Evolutionary conservation across 2,329 filamentous ascomycete genomes (phyloP).

Genomic region (Ophiostoma piceae): DNA sequence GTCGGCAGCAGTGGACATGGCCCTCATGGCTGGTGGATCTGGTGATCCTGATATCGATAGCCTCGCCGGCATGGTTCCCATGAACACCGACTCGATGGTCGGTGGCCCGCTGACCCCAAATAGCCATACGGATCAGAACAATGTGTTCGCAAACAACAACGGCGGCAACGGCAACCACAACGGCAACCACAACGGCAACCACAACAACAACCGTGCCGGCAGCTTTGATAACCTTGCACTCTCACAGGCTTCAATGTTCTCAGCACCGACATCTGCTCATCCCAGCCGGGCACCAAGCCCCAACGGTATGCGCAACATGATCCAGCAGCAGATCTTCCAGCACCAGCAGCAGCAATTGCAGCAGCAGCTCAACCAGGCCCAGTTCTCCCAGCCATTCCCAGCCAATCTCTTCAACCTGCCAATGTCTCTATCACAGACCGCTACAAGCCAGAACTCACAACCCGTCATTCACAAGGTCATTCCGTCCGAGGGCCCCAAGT

Average conservation of each 20-base stretch:
- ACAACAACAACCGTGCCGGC: slow-evolving; percentile 52
- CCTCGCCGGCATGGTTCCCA: slow-evolving; percentile 26
- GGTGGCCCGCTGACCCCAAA: slow-evolving; percentile 60
- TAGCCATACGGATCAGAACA: slow-evolving; percentile 54
- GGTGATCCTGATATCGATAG: slow-evolving; percentile 28
- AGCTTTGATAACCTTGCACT: slow-evolving; percentile 62
- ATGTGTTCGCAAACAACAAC: slow-evolving; percentile 40
- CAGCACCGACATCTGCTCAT: slow-evolving; percentile 65
- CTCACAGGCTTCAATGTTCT: slow-evolving; percentile 54
- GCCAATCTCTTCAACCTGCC: slow-evolving; percentile 49
- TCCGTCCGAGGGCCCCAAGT: slow-evolving; percentile 73
- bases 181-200: background rate
- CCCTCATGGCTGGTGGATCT: slow-evolving; percentile 25
- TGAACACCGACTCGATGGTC: slow-evolving; percentile 21
- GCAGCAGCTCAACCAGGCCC: slow-evolving; percentile 32
- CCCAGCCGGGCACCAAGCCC: slow-evolving; percentile 76
- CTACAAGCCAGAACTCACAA: slow-evolving; percentile 33
- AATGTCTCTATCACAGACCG: slow-evolving; percentile 36
- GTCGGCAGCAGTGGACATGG: slow-evolving; percentile 28
- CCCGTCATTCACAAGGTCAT: slow-evolving; percentile 77
- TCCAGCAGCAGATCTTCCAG: slow-evolving; percentile 37
- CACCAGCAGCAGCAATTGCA: slow-evolving; percentile 36
- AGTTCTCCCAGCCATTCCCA: slow-evolving; percentile 45
- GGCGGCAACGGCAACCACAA: background rate
- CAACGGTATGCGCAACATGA: slow-evolving; percentile 45